These are phyloP conservation scores for Globisporangium viniferum DNA, from an alignment of 352 stramenopile species.

Conservation along the genomic window DNA sequence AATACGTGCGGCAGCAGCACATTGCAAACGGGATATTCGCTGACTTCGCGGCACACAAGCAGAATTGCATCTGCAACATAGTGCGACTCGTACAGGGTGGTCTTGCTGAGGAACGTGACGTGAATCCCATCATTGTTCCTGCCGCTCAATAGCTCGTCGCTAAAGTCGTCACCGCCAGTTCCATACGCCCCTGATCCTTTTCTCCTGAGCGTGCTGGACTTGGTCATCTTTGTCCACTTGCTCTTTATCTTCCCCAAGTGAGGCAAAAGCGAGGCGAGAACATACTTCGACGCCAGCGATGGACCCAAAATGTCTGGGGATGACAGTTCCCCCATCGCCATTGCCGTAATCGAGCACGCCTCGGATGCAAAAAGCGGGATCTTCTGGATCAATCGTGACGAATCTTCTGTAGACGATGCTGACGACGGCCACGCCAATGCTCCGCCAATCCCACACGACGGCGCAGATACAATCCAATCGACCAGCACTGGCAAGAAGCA, in stretches of 20 bases:
- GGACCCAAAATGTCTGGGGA: conserved; percentile 52
- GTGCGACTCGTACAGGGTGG: conserved; percentile 59
- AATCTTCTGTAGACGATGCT: conserved; percentile 7
- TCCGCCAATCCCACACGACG: neutral
- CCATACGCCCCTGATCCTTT: conserved; percentile 25
- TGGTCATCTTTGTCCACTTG: conserved; percentile 55
- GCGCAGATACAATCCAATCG: conserved; percentile 55
- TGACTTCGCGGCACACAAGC: conserved; percentile 58
- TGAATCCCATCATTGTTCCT: conserved; percentile 48
- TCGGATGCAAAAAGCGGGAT: conserved; percentile 42
- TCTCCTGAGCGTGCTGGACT: conserved; percentile 34
- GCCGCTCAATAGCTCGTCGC: conserved; percentile 21
- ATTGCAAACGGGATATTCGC: conserved; percentile 39
- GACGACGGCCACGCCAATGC: neutral
- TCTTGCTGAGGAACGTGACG: conserved; percentile 58
- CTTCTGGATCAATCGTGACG: conserved; percentile 13
- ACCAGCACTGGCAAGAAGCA: conserved; percentile 59
- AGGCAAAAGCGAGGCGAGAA: conserved; percentile 52
- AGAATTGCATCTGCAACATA: conserved; percentile 65
- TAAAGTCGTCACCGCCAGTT: neutral
- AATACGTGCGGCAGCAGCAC: conserved; percentile 59
- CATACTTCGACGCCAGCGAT: conserved; percentile 55
- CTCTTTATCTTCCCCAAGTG: conserved; percentile 48
- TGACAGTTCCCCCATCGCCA: conserved; percentile 47
- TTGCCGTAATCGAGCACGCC: conserved; percentile 37